Conservation (phyloP, 805 yeast species). For the Starmera pachycereana region DNA sequence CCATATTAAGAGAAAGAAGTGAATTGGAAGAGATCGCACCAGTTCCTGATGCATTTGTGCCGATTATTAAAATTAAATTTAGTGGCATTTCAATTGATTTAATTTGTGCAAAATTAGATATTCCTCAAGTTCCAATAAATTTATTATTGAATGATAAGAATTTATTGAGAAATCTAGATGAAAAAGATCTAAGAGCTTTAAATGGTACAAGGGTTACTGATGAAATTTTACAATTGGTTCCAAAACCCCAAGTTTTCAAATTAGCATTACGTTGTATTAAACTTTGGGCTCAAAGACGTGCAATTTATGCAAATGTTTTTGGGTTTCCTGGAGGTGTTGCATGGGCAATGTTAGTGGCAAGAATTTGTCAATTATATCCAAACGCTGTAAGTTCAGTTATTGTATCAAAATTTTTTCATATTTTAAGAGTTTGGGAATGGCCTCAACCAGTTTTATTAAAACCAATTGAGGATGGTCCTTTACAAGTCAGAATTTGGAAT, state of each 20-base stretch:
- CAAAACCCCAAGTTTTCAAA: slow-evolving; percentile 86
- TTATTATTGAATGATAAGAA: slow-evolving; percentile 78
- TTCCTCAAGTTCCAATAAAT: slow-evolving; percentile 72
- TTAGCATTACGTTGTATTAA: slow-evolving; percentile 89
- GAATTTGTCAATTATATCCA: slow-evolving; percentile 94
- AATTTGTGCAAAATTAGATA: slow-evolving; percentile 71
- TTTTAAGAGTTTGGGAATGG: slow-evolving; percentile 90
- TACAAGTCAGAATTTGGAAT: slow-evolving; percentile 95
- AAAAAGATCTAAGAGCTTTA: slow-evolving; percentile 77
- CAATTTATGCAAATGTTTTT: slow-evolving; percentile 86
- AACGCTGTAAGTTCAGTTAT: slow-evolving; percentile 91
- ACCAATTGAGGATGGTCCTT: slow-evolving; percentile 93
- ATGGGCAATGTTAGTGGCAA: slow-evolving; percentile 99
- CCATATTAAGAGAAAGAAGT: slow-evolving; percentile 55
- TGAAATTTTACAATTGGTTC: slow-evolving; percentile 81
- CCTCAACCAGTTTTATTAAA: slow-evolving; percentile 94
- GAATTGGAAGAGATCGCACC: slow-evolving; percentile 87
- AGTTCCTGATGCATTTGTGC: slow-evolving; percentile 97
- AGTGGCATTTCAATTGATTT: slow-evolving; percentile 90
- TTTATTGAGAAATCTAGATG: slow-evolving; percentile 78
- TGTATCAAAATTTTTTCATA: slow-evolving; percentile 80
- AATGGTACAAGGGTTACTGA: slow-evolving; percentile 98
- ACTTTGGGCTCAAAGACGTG: slow-evolving; percentile 94
- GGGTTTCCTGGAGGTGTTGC: slow-evolving; percentile 99
- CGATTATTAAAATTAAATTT: slow-evolving; percentile 83